Evolutionary conservation across 2,329 filamentous ascomycete genomes (phyloP).

Genomic region (Lojkania enalia): DNA sequence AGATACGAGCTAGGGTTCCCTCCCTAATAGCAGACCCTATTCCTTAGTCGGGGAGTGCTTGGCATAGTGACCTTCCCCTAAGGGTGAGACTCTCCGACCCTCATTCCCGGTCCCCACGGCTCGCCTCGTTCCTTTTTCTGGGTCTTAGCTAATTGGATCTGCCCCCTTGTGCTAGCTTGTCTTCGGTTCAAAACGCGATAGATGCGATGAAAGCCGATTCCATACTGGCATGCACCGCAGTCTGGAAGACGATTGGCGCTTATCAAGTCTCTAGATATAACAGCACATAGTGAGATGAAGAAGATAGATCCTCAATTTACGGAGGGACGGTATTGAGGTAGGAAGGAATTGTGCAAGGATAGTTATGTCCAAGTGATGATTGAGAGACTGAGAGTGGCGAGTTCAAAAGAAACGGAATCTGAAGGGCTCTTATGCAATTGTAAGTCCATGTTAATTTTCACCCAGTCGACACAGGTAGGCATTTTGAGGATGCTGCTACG

Average conservation of each 20-base stretch:
- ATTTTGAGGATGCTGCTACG: no score
- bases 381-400: slow-evolving; percentile 20
- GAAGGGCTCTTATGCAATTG: no score
- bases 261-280: slow-evolving; percentile 22
- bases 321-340: slow-evolving; percentile 40
- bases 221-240: slow-evolving; percentile 25
- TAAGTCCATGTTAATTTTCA: no score
- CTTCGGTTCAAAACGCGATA: not conserved
- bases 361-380: slow-evolving; percentile 43
- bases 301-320: slow-evolving; percentile 41
- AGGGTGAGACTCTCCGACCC: no score
- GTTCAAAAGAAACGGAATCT: no score
- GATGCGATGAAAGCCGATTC: slow-evolving; percentile 20
- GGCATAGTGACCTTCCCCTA: no score
- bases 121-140: no score
- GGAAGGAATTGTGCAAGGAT: slow-evolving; percentile 36
- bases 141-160: not conserved
- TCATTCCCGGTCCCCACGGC: no score
- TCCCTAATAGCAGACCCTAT: no score
- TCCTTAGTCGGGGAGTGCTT: no score
- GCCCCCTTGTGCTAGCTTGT: not conserved
- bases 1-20: no score
- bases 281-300: slow-evolving; percentile 29
- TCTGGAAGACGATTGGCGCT: slow-evolving; percentile 27
- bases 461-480: no score